Evolutionary conservation across 148 eudicot species (phyloP), one percentile per base, ranked within the genome.

Genomic region (Pouteria glomerata): DNA sequence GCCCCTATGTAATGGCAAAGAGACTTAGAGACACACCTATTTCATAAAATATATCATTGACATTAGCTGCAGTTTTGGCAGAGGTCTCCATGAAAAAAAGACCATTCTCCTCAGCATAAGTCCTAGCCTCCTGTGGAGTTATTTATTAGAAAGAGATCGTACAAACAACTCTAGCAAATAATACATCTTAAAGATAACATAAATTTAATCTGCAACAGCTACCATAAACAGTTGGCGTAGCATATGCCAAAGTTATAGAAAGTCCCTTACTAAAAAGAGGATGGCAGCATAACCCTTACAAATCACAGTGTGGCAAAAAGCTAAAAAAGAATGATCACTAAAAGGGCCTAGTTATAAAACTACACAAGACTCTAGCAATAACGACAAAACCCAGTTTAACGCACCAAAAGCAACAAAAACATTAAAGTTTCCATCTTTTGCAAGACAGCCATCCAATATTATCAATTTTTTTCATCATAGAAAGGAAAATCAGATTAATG

Each of bases 71-170:
- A 62, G 94, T 88, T 80, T 93, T 90, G 24, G 98, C 98, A 44
- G 98, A 93, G 56, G 96, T 90, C 79, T 93, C 98, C 88, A 88
- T 75, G 77, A 90, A 90, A 81, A 93, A 90, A 47, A 90, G 90
- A 66, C 94, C 92, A 78, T 93, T 93, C 62, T 90, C 98, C 51
- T 88, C 96, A 0, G 98, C 98, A 82, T 93, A 93, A 12, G 69
- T 52, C 26, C 86, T 88, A 39, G 92, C 96, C 77, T 93, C 98
- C 98, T 93, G 87, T 73, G 84, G 44, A 58, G 50, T 57, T 33
- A 63, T 27, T 37, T 24, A 55, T 26, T 21, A 57, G 18, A 16
- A 27, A 47, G 19, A 16, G 26, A 7, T 59, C 23, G 57, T 26
- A 51, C 8, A 14, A 65, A 53, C 21, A 51, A 6, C 62, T 37